Conservation (phyloP, 345 rosid genomes). For the Gossypium herbaceum region DNA sequence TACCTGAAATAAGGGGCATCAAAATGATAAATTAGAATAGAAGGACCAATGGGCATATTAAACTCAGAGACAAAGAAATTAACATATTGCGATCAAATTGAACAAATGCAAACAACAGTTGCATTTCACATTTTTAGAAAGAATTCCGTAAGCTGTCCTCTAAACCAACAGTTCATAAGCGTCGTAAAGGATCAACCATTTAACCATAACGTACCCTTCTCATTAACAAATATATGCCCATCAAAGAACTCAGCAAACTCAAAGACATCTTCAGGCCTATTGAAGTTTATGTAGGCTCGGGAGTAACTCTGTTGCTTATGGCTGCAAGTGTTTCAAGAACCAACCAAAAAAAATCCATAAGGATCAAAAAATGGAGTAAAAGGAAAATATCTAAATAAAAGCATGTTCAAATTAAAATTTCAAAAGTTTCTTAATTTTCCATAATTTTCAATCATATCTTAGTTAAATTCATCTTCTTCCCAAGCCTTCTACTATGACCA, state of each 20-base stretch:
- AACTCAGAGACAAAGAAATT: neutral
- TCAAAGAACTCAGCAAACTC: conserved; percentile 72
- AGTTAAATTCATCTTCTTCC: neutral
- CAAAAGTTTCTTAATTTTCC: neutral
- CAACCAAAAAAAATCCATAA: neutral
- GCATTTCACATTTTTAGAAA: neutral
- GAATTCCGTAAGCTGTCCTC: neutral
- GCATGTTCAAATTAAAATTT: neutral
- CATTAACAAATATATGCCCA: conserved; percentile 70
- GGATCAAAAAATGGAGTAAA: neutral
- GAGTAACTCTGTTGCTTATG: conserved; percentile 50
- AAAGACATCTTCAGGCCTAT: conserved; percentile 53
- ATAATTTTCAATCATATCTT: neutral
- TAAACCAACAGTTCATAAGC: neutral
- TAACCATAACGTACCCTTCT: conserved; percentile 48
- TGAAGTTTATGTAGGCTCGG: conserved; percentile 58
- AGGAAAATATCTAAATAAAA: neutral
- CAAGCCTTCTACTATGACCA: neutral
- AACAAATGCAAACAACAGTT: neutral
- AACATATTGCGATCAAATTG: neutral
- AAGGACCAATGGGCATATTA: neutral
- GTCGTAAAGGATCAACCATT: neutral
- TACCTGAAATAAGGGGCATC: conserved; percentile 28
- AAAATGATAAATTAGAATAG: neutral
- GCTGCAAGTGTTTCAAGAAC: conserved; percentile 26